Evolutionary conservation across 176 grass and related monocot species (phyloP).

Genomic region (Coix lacrymajobi): DNA sequence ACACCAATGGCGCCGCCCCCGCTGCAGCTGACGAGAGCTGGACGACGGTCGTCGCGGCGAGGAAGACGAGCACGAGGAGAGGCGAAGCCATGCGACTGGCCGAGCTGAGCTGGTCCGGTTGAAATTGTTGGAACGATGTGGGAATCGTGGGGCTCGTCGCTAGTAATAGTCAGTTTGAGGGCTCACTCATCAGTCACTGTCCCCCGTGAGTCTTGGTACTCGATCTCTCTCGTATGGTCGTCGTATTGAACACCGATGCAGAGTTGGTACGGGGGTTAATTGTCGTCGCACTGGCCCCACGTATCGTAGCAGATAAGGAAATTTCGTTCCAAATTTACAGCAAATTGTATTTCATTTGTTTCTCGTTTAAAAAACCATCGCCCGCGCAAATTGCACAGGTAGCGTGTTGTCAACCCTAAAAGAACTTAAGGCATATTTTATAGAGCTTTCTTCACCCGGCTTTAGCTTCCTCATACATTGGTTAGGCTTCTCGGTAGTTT

Average conservation of each 20-base stretch:
- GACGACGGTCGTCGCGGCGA: not conserved
- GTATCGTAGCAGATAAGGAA: too few species aligned
- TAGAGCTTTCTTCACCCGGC: too few species aligned
- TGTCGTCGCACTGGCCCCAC: not conserved
- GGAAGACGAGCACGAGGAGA: not conserved
- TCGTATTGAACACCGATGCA: not conserved
- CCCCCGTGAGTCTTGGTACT: too few species aligned
- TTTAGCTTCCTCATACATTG: too few species aligned
- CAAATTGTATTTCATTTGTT: too few species aligned
- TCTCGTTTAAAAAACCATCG: too few species aligned
- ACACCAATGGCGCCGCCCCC: not conserved
- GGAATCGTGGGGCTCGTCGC: not conserved
- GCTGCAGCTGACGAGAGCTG: not conserved
- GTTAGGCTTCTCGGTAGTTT: too few species aligned
- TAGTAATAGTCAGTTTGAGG: not conserved
- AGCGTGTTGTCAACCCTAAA: too few species aligned
- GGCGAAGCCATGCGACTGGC: not conserved
- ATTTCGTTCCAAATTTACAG: not conserved
- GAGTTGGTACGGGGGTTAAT: not conserved
- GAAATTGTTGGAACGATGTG: not conserved
- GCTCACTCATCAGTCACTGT: not conserved
- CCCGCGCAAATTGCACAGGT: too few species aligned
- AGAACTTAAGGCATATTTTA: too few species aligned
- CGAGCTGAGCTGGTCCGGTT: not conserved
- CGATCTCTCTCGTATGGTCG: not conserved